Conservation (phyloP, 179 eudicot species). For the Beta corolliflora region DNA sequence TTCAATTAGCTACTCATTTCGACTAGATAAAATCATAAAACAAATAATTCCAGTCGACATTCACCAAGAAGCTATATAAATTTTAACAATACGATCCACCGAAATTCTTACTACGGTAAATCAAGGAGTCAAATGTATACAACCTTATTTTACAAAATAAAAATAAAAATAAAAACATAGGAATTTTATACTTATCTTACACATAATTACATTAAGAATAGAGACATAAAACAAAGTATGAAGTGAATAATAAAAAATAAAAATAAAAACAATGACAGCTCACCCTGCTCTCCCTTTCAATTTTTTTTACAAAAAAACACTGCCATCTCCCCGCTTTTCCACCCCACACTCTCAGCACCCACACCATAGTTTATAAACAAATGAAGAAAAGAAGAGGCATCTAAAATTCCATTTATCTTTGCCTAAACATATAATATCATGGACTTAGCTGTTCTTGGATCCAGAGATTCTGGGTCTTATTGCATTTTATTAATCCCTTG, state of each 20-base stretch:
- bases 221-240: not conserved
- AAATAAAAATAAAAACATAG: no score
- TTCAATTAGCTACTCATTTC: no score
- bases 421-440: conserved; percentile 27
- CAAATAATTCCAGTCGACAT: no score
- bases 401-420: conserved; percentile 35
- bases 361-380: conserved; percentile 10
- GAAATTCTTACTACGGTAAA: no score
- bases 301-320: conserved; percentile 10
- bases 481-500: conserved; percentile 27
- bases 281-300: conserved; percentile 26
- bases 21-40: no score
- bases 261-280: conserved; percentile 27
- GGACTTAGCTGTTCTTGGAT: conserved; percentile 97
- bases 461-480: conserved; percentile 71
- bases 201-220: not conserved
- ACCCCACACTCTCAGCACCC: conserved; percentile 17
- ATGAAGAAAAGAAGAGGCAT: conserved; percentile 13
- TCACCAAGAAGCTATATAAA: no score
- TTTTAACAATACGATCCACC: no score
- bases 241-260: not conserved
- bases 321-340: conserved; percentile 24
- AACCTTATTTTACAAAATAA: not conserved
- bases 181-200: not conserved
- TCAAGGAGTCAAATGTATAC: not conserved